These are phyloP conservation scores for Aspergillus calidoustus DNA, from an alignment of 2,329 filamentous ascomycete genomes.

Conservation along the genomic window DNA sequence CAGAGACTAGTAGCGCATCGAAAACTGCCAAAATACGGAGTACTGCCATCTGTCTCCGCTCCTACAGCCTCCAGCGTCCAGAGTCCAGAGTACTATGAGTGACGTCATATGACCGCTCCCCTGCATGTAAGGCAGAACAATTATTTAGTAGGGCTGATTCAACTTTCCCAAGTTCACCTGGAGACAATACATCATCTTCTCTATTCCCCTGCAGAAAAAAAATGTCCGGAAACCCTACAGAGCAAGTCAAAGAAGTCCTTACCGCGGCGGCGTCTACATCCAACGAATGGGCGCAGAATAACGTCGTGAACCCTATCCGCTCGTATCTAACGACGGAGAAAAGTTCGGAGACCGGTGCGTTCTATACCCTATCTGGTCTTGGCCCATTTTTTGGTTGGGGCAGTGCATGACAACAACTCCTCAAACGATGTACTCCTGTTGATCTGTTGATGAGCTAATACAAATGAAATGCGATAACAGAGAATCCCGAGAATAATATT, in stretches of 20 bases:
- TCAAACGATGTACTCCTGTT: too few species aligned
- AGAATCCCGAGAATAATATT: background rate
- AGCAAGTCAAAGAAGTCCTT: conserved; percentile 19
- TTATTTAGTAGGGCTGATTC: background rate
- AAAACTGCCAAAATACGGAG: too few species aligned
- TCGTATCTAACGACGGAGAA: conserved; percentile 18
- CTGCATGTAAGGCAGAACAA: conserved; percentile 5
- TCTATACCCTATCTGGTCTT: background rate
- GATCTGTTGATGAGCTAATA: too few species aligned
- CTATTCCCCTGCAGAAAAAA: background rate
- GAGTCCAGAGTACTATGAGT: background rate
- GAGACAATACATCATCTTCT: background rate
- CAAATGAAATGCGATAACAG: background rate
- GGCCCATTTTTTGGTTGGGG: background rate
- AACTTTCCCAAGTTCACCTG: background rate
- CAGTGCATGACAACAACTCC: background rate
- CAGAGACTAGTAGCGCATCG: too few species aligned
- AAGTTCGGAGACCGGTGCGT: background rate
- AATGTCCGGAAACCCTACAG: conserved; percentile 19
- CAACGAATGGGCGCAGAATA: conserved; percentile 19
- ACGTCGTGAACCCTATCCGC: conserved; percentile 18
- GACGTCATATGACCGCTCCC: background rate
- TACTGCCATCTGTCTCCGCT: background rate
- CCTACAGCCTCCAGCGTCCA: too few species aligned
- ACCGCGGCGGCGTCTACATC: conserved; percentile 9